Base-by-base conservation (phyloP, 2,329 filamentous ascomycete genomes). In the Cladosporium sp. region DNA sequence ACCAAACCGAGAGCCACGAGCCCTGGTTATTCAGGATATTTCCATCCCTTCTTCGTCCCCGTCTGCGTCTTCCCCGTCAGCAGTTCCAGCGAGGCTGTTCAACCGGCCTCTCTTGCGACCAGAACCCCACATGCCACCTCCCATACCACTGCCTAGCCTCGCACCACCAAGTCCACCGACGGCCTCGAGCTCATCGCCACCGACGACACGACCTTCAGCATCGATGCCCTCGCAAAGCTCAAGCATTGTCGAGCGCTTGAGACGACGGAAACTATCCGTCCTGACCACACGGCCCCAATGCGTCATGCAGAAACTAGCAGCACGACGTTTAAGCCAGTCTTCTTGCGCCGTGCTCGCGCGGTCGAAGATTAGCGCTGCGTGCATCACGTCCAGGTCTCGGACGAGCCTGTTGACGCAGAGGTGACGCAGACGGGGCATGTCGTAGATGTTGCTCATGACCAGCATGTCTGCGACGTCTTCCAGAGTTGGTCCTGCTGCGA, bases 371-470 rank as follows among this genome's bases (percentile, higher is more conserved):
- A 96, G 90, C 70, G 95, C 97, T 2, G 94, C 94, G 75, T 97
- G 93, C 67, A 96, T 92, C 47, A 98, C 90, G 75, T 98, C 94
- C 3, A 99, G 86, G 75, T 99, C 95, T 68, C 92, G 91, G 65
- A 91, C 90, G 3, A 99, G 85, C 10, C 95, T 88, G 76, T 97
- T 94, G 64, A 98, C 91, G 76, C 94, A 97, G 1, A 98, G 85
- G 8, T 97, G 86, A 24, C 94, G 91, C 28, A 99, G 87, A 71
- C 95, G 92, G 1, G 93, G 93, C 81, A 99, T 96, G 75, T 97
- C 94, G 80, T 99, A 99, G 57, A 98, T 92, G 77, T 98, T 97
- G 52, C 93, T 93, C 92, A 99, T 96, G 70, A 99, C 94, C 3
- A 99, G 85, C 78, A 99, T 88, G 10, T 95, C 94, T 0, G 95